These are phyloP conservation scores for Pichia scutulata DNA, from an alignment of 805 yeast species.

Conservation along the genomic window DNA sequence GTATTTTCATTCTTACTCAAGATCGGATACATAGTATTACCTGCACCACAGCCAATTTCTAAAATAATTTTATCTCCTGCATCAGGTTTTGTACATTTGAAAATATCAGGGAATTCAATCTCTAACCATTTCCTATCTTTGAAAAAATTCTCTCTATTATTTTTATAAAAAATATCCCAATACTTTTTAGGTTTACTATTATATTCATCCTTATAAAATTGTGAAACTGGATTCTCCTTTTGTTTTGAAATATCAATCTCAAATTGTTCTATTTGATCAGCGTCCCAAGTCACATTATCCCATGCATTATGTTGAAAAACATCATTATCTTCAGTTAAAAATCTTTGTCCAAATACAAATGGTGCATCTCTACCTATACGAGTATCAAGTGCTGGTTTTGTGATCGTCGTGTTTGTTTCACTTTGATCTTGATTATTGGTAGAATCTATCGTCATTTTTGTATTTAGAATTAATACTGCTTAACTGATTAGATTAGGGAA, in stretches of 20 bases:
- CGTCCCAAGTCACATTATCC: constrained; percentile 98
- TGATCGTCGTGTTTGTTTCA: not conserved
- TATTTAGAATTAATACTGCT: no score
- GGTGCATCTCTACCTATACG: constrained; percentile 82
- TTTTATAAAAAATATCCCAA: constrained; percentile 92
- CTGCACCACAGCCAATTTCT: constrained; percentile 98
- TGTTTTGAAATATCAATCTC: constrained; percentile 45
- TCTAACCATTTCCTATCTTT: constrained; percentile 95
- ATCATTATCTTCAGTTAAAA: constrained; percentile 59
- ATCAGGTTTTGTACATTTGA: constrained; percentile 66
- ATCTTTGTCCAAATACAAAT: constrained; percentile 86
- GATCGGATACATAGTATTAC: constrained; percentile 92
- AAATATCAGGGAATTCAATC: constrained; percentile 84
- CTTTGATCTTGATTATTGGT: no score
- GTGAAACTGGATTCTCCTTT: constrained; percentile 75
- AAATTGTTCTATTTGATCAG: constrained; percentile 74
- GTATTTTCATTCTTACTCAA: constrained; percentile 75
- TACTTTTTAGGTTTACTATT: constrained; percentile 84
- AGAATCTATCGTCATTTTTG: not conserved
- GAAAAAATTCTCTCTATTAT: constrained; percentile 88
- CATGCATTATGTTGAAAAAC: constrained; percentile 93
- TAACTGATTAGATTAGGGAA: no score
- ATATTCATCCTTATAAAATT: constrained; percentile 70
- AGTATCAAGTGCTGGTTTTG: constrained; percentile 42
- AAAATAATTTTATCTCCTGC: constrained; percentile 66